Base-by-base conservation (phyloP, 768 basidiomycete genomes). In the Agaricus sinodeliciosus region DNA sequence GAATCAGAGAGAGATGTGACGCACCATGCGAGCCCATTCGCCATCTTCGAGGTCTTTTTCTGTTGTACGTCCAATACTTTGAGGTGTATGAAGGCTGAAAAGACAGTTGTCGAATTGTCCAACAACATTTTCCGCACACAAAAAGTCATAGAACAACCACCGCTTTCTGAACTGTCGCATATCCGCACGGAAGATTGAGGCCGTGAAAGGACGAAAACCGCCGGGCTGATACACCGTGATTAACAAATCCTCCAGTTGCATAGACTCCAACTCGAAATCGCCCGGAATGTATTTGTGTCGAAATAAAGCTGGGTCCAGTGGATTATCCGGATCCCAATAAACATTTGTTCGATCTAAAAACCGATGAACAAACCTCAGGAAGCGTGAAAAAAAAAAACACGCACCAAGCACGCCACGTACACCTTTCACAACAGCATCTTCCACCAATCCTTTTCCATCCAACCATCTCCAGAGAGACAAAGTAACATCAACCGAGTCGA, bases 51-150 rank as follows among this genome's bases (percentile, higher is more conserved):
- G 63, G 55, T 95, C 93, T 62, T 83, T 87, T 62, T 91, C 87
- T 43, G 84, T 91, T 4, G 91, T 93, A 56, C 91, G 76, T 1
- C 94, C 92, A 47, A 98, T 90, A 64, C 91, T 95, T 71, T 97
- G 95, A 5, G 95, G 95, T 63, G 85, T 88, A 62, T 98, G 96
- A 57, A 99, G 65, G 64, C 94, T 97, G 72, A 96, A 96, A 16
- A 99, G 65, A 61, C 96, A 99, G 63, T 97, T 97, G 65, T 99
- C 96, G 57, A 93, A 90, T 66, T 99, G 96, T 3, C 96, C 96
- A 8, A 96, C 95, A 39, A 98, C 87, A 58, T 88, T 90, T 63
- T 97, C 94, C 0, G 96, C 94, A n/a, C 77, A 79, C 55, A 98
- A 70, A 58, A 98, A 84, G 67, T 99, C 96, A 66, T 94, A 94